Conservation (phyloP, 192 early-diverging fungal genomes). For the Diversispora epigaea region DNA sequence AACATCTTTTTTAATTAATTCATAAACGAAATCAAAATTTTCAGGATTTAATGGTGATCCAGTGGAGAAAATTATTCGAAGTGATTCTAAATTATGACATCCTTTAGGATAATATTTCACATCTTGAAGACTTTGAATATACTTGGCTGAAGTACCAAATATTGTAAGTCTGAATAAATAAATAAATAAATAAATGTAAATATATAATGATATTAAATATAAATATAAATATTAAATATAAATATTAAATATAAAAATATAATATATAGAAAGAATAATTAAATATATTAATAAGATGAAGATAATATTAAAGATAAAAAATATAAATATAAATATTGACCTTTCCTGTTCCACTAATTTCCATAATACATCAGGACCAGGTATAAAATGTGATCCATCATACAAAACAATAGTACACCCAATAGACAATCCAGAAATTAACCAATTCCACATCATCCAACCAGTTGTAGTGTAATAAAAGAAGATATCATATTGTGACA, state of each 20-base stretch:
- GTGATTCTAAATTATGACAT: slow-evolving; percentile 56
- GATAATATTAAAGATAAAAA: not conserved
- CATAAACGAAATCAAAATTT: slow-evolving; percentile 90
- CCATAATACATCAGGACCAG: slow-evolving; percentile 74
- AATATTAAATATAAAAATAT: not conserved
- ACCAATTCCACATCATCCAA: slow-evolving; percentile 99
- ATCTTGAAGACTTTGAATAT: slow-evolving; percentile 87
- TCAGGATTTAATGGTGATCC: slow-evolving; percentile 93
- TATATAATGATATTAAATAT: too few relatives aligned
- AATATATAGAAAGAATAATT: not conserved
- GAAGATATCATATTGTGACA: slow-evolving; percentile 72
- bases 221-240: not conserved
- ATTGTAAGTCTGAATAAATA: slow-evolving; percentile 64
- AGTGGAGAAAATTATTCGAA: slow-evolving; percentile 87
- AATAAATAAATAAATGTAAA: not conserved
- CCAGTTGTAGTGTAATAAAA: slow-evolving; percentile 92
- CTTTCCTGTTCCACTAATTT: slow-evolving; percentile 69
- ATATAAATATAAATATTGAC: slow-evolving; percentile 27
- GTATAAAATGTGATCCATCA: slow-evolving; percentile 94
- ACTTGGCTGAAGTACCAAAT: slow-evolving; percentile 96
- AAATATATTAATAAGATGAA: not conserved
- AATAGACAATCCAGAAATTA: slow-evolving; percentile 74
- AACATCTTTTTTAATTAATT: slow-evolving; percentile 79
- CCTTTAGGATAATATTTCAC: slow-evolving; percentile 61
- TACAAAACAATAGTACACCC: slow-evolving; percentile 82